A percentile compares a stretch with the other conserved stretches of the same genome.
Conservation (phyloP, 2,329 filamentous ascomycete species). For the Alternaria solani region DNA sequence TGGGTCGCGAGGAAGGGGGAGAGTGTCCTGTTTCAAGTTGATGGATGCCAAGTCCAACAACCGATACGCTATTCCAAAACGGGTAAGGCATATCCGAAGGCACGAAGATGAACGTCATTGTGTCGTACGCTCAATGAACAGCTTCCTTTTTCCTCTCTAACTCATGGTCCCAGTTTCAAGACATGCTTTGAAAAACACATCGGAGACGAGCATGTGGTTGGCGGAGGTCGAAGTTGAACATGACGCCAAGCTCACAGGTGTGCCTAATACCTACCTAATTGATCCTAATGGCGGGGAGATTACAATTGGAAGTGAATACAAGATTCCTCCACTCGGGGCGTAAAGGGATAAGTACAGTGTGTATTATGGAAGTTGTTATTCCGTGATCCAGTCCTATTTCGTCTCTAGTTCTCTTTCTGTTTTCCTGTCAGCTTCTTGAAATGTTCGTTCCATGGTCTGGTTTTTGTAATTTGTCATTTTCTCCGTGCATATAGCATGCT, state of each 20-base stretch:
- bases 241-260: not conserved
- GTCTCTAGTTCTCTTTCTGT: not conserved
- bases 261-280: not conserved
- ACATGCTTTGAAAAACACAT: not conserved
- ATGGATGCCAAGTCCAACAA: not conserved
- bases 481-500: not conserved
- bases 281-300: not conserved
- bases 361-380: not conserved
- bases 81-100: slow-evolving; percentile 4
- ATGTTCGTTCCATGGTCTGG: not conserved
- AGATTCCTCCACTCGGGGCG: not conserved
- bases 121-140: not conserved
- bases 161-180: not conserved
- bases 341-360: not conserved
- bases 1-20: not conserved
- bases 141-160: not conserved
- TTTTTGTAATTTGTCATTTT: not conserved
- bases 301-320: not conserved
- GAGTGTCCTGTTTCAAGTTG: slow-evolving; percentile 2
- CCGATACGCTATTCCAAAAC: not conserved
- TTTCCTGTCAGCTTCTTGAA: not conserved
- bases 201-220: not conserved
- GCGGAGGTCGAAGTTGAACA: not conserved
- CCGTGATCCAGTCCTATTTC: not conserved
- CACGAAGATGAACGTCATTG: slow-evolving; percentile 7